Evolutionary conservation across 257 asterid genomes (phyloP).

Genomic region (Datura wrightii): DNA sequence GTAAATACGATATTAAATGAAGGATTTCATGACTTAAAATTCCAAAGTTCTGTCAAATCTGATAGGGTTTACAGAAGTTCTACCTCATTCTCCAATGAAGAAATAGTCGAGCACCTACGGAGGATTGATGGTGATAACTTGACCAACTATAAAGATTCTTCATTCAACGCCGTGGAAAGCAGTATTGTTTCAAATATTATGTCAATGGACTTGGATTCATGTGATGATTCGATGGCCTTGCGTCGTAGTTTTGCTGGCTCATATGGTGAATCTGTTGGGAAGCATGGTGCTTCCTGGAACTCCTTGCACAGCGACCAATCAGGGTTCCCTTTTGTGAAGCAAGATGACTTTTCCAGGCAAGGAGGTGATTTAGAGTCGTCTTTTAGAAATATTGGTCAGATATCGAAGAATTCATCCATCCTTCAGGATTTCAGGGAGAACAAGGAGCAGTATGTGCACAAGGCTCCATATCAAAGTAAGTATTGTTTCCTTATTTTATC

Average conservation of each 20-base stretch:
- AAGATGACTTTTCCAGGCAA: constrained; percentile 62
- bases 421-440: constrained; percentile 54
- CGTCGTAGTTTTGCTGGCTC: constrained; percentile 2
- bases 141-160: constrained; percentile 64
- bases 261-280: constrained; percentile 58
- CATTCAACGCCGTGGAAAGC: constrained; percentile 69
- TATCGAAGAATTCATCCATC: constrained; percentile 44
- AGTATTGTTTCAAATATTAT: constrained; percentile 81
- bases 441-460: constrained; percentile 66
- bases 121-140: constrained; percentile 69
- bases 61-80: constrained; percentile 83
- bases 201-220: constrained; percentile 74
- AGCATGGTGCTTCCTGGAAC: constrained; percentile 78
- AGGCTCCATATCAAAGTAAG: constrained; percentile 77
- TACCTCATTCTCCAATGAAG: constrained; percentile 91
- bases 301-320: constrained; percentile 63
- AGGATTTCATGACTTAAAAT: constrained; percentile 71
- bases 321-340: constrained; percentile 61
- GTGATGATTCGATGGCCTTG: constrained; percentile 25
- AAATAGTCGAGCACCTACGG: constrained; percentile 91
- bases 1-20: constrained; percentile 67
- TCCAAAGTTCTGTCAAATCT: constrained; percentile 79
- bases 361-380: constrained; percentile 48
- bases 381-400: constrained; percentile 38
- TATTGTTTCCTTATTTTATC: neutral